These are phyloP conservation scores for Phytophthora lateralis DNA, from an alignment of 352 stramenopile species.

Conservation along the genomic window DNA sequence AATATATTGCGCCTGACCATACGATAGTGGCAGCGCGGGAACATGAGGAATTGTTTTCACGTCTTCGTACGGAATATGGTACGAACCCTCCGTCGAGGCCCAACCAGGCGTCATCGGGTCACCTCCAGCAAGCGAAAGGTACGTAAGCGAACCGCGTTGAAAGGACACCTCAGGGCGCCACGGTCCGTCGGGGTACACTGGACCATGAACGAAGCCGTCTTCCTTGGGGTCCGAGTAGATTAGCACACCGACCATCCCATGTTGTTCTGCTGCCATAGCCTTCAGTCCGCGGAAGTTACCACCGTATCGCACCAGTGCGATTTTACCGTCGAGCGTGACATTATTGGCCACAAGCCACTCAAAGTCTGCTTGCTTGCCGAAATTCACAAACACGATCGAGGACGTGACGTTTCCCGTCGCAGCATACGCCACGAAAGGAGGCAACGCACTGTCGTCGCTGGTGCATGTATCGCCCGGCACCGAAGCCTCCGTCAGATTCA, in stretches of 20 bases:
- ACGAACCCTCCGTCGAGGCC: constrained; percentile 43
- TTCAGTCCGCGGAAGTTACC: constrained; percentile 58
- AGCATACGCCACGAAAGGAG: constrained; percentile 84
- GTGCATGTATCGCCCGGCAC: constrained; percentile 71
- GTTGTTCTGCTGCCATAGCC: constrained; percentile 66
- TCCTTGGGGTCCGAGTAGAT: constrained; percentile 82
- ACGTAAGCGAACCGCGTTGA: constrained; percentile 74
- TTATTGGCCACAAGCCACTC: constrained; percentile 51
- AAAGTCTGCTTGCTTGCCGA: constrained; percentile 77
- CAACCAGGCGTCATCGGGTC: constrained; percentile 59
- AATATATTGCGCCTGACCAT: constrained; percentile 78
- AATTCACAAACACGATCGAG: constrained; percentile 86
- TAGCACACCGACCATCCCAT: constrained; percentile 58
- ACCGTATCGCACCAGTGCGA: constrained; percentile 77
- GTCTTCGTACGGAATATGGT: constrained; percentile 47
- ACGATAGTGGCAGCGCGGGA: constrained; percentile 70
- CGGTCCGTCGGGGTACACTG: constrained; percentile 59
- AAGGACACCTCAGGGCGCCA: constrained; percentile 50
- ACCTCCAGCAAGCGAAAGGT: constrained; percentile 64
- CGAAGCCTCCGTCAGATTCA: constrained; percentile 61
- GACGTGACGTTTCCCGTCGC: constrained; percentile 65
- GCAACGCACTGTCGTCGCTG: constrained; percentile 53
- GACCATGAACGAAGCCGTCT: constrained; percentile 63
- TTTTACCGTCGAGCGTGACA: constrained; percentile 59
- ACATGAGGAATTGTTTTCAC: constrained; percentile 69